Conservation (phyloP, 108 stramenopile genomes). For the Hondaea fermentalgiana region DNA sequence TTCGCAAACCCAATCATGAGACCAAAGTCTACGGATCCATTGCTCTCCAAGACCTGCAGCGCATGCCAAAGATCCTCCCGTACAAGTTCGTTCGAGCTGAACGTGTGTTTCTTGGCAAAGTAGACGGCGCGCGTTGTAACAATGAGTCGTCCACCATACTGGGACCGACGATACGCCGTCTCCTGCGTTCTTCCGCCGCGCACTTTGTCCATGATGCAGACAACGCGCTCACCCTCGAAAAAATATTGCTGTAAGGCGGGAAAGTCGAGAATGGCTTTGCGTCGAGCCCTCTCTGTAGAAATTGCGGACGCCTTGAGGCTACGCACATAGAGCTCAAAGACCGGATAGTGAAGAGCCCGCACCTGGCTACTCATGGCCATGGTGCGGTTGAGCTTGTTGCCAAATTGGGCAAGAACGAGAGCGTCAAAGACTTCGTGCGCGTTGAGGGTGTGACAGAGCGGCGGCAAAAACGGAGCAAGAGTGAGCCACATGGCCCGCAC, state of each 20-base stretch:
- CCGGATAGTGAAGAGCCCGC: neutral
- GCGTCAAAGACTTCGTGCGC: slow-evolving; percentile 5
- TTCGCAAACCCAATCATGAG: slow-evolving; percentile 9
- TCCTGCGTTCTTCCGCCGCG: neutral
- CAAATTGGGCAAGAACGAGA: neutral
- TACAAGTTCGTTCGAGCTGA: neutral
- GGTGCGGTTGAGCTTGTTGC: neutral
- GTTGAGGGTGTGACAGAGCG: slow-evolving; percentile 1
- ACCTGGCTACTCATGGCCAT: neutral
- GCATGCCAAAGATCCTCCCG: neutral
- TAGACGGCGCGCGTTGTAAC: neutral
- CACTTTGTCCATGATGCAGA: slow-evolving; percentile 6
- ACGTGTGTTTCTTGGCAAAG: neutral
- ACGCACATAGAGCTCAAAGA: neutral
- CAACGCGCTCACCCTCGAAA: neutral
- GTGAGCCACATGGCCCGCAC: neutral
- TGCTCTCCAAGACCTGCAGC: slow-evolving; percentile 2
- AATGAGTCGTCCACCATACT: neutral
- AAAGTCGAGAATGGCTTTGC: neutral
- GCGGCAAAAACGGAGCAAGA: neutral
- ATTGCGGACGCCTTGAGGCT: neutral
- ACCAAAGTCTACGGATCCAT: neutral
- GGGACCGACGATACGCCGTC: neutral
- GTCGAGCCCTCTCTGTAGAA: neutral
- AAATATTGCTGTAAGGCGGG: neutral